Evolutionary conservation across 2,329 filamentous ascomycete genomes (phyloP).

Genomic region (Cladophialophora psammophila): DNA sequence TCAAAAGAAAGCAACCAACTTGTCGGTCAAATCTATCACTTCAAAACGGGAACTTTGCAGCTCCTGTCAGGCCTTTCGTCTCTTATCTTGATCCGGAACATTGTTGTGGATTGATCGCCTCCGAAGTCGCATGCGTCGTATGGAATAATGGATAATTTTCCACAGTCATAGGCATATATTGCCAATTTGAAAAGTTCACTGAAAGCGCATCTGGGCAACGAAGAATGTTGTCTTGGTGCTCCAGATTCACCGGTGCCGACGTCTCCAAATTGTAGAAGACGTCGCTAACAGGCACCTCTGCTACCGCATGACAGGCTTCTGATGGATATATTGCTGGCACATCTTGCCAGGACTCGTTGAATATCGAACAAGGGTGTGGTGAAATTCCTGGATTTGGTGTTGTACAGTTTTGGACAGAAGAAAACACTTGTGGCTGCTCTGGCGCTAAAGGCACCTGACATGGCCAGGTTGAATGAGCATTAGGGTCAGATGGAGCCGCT

Average conservation of each 20-base stretch:
- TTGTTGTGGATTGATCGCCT: not conserved
- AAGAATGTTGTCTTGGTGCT: not conserved
- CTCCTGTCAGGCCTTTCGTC: not conserved
- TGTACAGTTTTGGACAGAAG: not conserved
- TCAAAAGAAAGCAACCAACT: not conserved
- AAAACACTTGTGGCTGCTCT: not conserved
- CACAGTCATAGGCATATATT: not conserved
- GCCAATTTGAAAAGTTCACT: not conserved
- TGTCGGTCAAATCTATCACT: not conserved
- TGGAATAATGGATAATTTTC: not conserved
- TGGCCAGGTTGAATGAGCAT: not conserved
- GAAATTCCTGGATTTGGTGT: not conserved
- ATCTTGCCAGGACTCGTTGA: not conserved
- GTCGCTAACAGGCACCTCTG: not conserved
- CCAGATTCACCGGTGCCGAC: not conserved
- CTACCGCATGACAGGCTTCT: not conserved
- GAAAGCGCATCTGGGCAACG: not conserved
- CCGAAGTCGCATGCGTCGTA: not conserved
- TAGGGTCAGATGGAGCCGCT: not conserved
- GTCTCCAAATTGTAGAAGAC: not conserved
- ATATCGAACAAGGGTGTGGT: not conserved
- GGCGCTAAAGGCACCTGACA: not conserved
- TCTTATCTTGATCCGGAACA: not conserved
- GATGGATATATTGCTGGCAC: not conserved
- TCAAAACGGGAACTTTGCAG: not conserved